These are phyloP conservation scores for Eucalyptus tenuipes DNA, from an alignment of 345 rosid genomes.

Conservation along the genomic window DNA sequence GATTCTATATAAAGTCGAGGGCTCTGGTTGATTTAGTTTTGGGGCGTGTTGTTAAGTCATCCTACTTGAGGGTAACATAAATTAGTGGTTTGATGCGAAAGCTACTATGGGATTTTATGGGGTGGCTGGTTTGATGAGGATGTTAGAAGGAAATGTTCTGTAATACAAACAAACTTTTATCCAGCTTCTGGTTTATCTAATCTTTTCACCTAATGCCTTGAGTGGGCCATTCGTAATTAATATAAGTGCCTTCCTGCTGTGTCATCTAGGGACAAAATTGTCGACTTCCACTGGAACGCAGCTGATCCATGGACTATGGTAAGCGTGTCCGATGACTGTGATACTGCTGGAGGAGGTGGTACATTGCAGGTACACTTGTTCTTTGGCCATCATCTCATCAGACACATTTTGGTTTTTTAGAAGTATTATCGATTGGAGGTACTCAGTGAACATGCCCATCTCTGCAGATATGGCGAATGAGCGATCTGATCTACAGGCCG, in stretches of 20 bases:
- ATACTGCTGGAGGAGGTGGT: constrained; percentile 88
- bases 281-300: constrained; percentile 89
- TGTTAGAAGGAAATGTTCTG: neutral
- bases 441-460: neutral
- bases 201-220: neutral
- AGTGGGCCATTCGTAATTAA: neutral
- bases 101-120: neutral
- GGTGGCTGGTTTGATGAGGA: neutral
- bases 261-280: constrained; percentile 74
- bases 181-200: neutral
- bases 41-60: neutral
- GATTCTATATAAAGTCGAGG: neutral
- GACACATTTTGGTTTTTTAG: neutral
- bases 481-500: constrained; percentile 71
- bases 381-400: neutral
- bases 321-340: constrained; percentile 97
- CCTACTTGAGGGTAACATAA: neutral
- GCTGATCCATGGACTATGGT: constrained; percentile 94
- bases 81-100: neutral
- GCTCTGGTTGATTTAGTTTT: neutral
- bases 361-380: constrained; percentile 61
- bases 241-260: neutral
- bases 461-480: constrained; percentile 88
- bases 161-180: neutral
- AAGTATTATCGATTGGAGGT: neutral